These are phyloP conservation scores for Acacia acuminata DNA, from an alignment of 306 rosid species.

Conservation along the genomic window DNA sequence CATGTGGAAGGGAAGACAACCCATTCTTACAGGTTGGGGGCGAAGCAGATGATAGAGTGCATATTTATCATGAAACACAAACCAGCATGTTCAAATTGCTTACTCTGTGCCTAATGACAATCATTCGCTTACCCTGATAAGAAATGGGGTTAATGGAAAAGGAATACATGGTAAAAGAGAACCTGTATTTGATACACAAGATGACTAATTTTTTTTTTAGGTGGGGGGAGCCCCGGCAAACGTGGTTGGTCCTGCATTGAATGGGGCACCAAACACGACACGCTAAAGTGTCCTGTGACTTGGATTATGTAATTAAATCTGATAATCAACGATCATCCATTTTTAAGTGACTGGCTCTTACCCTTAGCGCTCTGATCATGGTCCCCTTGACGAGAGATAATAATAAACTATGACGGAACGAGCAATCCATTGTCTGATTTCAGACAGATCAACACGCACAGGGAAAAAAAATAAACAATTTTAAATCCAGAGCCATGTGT, in stretches of 20 bases:
- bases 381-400: slow-evolving; percentile 1
- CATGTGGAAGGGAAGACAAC: not conserved
- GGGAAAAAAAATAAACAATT: slow-evolving; percentile 7
- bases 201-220: not conserved
- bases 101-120: slow-evolving; percentile 1
- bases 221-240: not conserved
- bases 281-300: not conserved
- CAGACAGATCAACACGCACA: slow-evolving; percentile 25
- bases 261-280: not conserved
- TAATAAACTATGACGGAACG: slow-evolving; percentile 1
- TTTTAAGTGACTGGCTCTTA: slow-evolving; percentile 1
- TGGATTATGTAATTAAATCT: not conserved
- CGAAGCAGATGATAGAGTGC: slow-evolving; percentile 11
- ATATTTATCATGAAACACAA: slow-evolving; percentile 26
- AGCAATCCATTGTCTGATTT: slow-evolving; percentile 15
- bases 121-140: slow-evolving; percentile 6
- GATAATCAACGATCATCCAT: slow-evolving; percentile 3
- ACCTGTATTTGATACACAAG: not conserved
- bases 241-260: too few relatives aligned
- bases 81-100: slow-evolving; percentile 9
- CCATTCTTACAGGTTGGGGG: not conserved
- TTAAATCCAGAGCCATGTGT: not conserved
- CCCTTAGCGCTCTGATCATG: slow-evolving; percentile 10
- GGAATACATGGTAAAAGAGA: slow-evolving; percentile 15
- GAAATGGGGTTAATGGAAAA: slow-evolving; percentile 23